A percentile compares a stretch with the other conserved stretches of the same genome.
phyloP scores from a whole-genome alignment of 371 early-diverging fungal species.

The Blastocladiella emersonii region DNA sequence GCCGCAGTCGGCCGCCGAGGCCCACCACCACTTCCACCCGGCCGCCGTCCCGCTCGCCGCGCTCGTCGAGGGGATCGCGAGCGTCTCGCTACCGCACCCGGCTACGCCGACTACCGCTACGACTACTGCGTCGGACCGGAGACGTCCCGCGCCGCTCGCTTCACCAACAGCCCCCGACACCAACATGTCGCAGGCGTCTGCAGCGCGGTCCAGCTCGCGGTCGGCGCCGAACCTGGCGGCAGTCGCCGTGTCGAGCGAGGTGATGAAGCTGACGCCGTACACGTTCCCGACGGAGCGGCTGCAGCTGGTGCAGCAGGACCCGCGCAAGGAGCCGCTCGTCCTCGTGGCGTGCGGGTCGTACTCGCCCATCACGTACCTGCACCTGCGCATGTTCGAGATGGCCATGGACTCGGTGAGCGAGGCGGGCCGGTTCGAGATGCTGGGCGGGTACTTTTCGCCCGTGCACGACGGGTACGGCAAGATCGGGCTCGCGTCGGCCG shows the following conservation, averaged over 20 bases:
- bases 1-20: too few relatives aligned
- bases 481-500: constrained; percentile 68
- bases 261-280: background rate
- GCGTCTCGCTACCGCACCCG: too few relatives aligned
- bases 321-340: constrained; percentile 69
- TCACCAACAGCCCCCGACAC: too few relatives aligned
- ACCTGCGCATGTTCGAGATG: constrained; percentile 97
- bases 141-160: too few relatives aligned
- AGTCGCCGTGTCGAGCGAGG: background rate
- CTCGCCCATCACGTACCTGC: constrained; percentile 92
- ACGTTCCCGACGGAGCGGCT: background rate
- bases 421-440: constrained; percentile 58
- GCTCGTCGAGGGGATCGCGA: too few relatives aligned
- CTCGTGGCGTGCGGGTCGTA: constrained; percentile 96
- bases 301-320: constrained; percentile 25
- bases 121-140: too few relatives aligned
- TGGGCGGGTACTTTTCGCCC: constrained; percentile 93
- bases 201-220: background rate
- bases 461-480: constrained; percentile 87
- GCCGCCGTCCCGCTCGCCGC: too few relatives aligned
- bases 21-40: too few relatives aligned
- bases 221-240: background rate
- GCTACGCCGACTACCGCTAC: too few relatives aligned
- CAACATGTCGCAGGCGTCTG: background rate
- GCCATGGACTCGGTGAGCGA: constrained; percentile 73